Conservation (phyloP, 768 basidiomycete genomes). For the Tylopilus vinaceipallidus region DNA sequence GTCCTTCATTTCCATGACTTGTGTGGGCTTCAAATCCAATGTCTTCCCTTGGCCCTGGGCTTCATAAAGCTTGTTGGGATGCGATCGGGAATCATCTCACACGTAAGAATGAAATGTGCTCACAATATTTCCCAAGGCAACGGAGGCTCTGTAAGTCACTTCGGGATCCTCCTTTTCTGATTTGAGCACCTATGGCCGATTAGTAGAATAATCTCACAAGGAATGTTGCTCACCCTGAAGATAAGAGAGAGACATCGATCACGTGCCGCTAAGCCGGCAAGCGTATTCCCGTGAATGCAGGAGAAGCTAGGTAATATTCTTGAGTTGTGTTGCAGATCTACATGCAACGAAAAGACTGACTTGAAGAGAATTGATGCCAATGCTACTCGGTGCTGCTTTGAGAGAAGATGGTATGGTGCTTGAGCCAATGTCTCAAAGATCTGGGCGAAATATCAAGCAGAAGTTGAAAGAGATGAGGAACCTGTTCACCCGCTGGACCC, state of each 20-base stretch:
- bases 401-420: conserved; percentile 52
- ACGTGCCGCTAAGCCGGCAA: conserved; percentile 39
- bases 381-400: conserved; percentile 72
- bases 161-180: conserved; percentile 60
- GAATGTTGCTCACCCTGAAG: conserved; percentile 39
- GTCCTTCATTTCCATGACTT: conserved; percentile 40
- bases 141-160: conserved; percentile 65
- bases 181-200: conserved; percentile 23
- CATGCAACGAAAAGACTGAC: conserved; percentile 47
- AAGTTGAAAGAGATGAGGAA: conserved; percentile 3
- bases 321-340: not conserved
- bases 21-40: conserved; percentile 35
- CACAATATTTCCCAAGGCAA: conserved; percentile 74
- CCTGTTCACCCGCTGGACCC: conserved; percentile 48
- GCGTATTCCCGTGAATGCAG: conserved; percentile 48
- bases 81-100: not conserved
- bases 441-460: conserved; percentile 35
- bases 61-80: conserved; percentile 44
- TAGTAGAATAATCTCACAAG: not conserved
- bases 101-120: conserved; percentile 19
- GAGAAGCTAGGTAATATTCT: conserved; percentile 52
- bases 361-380: conserved; percentile 85
- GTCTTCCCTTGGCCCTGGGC: conserved; percentile 37
- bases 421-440: conserved; percentile 53
- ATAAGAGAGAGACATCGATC: conserved; percentile 44